Percentiles rank a stretch among this genome's conserved stretches.
Evolutionary conservation across 257 asterid species (phyloP).

Genomic region (Nicotiana obtusifolia): DNA sequence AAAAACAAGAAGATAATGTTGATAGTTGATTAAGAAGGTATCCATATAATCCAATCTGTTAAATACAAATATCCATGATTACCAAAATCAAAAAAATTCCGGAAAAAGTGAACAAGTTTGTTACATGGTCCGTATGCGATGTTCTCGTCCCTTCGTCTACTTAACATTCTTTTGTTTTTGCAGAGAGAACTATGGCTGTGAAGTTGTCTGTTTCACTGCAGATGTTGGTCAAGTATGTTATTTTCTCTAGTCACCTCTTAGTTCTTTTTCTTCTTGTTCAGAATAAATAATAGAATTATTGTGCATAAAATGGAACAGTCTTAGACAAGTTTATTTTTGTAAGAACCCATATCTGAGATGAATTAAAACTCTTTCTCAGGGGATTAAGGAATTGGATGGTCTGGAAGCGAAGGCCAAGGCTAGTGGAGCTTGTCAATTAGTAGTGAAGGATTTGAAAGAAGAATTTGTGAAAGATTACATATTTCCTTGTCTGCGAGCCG

Average conservation of each 20-base stretch:
- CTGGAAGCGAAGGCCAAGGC: constrained; percentile 91
- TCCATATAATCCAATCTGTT: background rate
- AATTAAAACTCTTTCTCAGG: constrained; percentile 35
- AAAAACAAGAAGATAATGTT: background rate
- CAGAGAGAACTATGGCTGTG: constrained; percentile 94
- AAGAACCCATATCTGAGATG: background rate
- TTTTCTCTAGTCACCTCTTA: background rate
- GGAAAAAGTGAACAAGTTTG: background rate
- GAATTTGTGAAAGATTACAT: constrained; percentile 88
- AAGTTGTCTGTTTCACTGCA: constrained; percentile 94
- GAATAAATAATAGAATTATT: background rate
- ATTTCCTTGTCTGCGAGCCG: constrained; percentile 93
- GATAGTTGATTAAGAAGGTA: background rate
- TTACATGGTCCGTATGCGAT: background rate
- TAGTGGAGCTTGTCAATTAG: constrained; percentile 93
- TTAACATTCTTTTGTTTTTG: background rate
- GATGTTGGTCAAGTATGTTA: constrained; percentile 92
- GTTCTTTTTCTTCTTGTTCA: background rate
- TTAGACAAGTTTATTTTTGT: background rate
- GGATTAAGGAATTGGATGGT: constrained; percentile 87
- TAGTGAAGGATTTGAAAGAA: constrained; percentile 91
- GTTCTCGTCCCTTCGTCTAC: background rate
- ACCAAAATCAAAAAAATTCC: background rate
- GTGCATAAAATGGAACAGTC: background rate
- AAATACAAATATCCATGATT: background rate